A percentile compares a stretch with the other conserved stretches of the same genome.
Evolutionary conservation across 129 eudicot species (phyloP).

Genomic region (Scalesia atractyloides): DNA sequence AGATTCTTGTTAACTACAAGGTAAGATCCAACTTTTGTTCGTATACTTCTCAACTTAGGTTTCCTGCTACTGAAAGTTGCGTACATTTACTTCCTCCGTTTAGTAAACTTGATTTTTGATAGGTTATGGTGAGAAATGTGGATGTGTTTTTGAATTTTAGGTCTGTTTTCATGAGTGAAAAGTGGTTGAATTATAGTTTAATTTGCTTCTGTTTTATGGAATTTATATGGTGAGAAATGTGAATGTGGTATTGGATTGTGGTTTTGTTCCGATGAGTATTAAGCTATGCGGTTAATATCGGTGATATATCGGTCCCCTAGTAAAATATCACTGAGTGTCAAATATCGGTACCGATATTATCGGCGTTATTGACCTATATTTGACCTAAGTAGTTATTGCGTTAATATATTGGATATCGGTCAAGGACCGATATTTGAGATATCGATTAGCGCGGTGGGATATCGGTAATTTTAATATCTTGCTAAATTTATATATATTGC

Average conservation of each 20-base stretch:
- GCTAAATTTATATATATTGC: no score
- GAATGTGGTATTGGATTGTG: not conserved
- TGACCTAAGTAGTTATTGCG: no score
- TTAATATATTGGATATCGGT: no score
- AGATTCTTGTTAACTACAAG: slow-evolving; percentile 21
- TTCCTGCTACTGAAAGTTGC: not conserved
- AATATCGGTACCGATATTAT: no score
- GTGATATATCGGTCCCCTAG: no score
- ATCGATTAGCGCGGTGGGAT: no score
- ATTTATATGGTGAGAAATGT: slow-evolving; percentile 9
- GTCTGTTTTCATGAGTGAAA: not conserved
- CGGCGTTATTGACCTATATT: no score
- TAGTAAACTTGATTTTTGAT: not conserved
- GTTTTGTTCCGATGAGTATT: no score
- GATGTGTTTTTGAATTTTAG: not conserved
- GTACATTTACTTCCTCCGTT: slow-evolving; percentile 6
- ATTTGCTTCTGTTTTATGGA: not conserved
- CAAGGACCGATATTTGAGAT: no score
- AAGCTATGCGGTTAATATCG: no score
- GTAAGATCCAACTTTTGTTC: slow-evolving; percentile 28
- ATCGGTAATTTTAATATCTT: no score
- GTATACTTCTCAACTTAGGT: not conserved
- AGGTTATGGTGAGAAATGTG: slow-evolving; percentile 1
- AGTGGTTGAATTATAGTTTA: not conserved
- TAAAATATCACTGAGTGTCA: no score